phyloP scores from a whole-genome alignment of 2,329 filamentous ascomycete species.

The Monilinia fructigena region DNA sequence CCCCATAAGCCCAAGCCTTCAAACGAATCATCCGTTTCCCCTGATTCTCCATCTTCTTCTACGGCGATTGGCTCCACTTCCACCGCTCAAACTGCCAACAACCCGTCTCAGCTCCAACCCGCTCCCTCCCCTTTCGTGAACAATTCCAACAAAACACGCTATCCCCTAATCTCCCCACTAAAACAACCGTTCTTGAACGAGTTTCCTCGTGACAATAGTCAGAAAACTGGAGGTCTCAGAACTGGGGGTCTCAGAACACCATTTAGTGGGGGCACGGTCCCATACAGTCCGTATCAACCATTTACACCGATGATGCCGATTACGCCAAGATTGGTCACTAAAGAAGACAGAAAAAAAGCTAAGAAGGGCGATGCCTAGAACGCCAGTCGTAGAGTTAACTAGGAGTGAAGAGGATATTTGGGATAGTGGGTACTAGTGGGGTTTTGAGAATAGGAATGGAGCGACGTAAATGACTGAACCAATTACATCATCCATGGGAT shows the following conservation, averaged over 20 bases:
- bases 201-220: slow-evolving; percentile 49
- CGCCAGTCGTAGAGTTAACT: slow-evolving; percentile 62
- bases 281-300: slow-evolving; percentile 78
- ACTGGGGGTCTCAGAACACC: slow-evolving; percentile 60
- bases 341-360: slow-evolving; percentile 67
- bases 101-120: slow-evolving; percentile 28
- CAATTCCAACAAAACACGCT: slow-evolving; percentile 53
- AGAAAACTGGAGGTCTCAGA: slow-evolving; percentile 46
- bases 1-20: slow-evolving; percentile 5
- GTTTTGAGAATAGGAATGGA: not conserved
- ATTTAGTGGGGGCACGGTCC: slow-evolving; percentile 59
- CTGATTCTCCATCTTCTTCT: slow-evolving; percentile 18
- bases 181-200: slow-evolving; percentile 65
- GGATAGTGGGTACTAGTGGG: slow-evolving; percentile 42
- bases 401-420: slow-evolving; percentile 62
- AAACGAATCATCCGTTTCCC: slow-evolving; percentile 9
- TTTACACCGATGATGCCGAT: slow-evolving; percentile 73
- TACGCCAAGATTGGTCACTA: slow-evolving; percentile 71
- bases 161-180: slow-evolving; percentile 45
- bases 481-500: not conserved
- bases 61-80: slow-evolving; percentile 12
- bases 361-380: slow-evolving; percentile 60
- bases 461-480: not conserved
- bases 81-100: slow-evolving; percentile 15
- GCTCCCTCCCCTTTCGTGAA: slow-evolving; percentile 58